Conservation (phyloP, 768 basidiomycete genomes). For the Boletus bicolor region DNA sequence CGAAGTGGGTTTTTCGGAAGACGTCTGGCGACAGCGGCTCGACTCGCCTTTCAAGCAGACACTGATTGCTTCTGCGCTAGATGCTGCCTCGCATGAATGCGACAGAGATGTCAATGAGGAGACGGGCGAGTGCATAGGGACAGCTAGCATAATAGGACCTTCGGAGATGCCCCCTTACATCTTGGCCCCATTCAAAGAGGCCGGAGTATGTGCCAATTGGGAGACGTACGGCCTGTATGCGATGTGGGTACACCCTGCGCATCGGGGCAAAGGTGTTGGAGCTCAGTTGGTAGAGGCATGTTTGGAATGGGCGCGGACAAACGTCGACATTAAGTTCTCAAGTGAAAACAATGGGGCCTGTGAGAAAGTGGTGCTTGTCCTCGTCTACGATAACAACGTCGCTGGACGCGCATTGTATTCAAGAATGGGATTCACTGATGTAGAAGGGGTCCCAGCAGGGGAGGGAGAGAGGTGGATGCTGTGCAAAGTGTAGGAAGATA, state of each 20-base stretch:
- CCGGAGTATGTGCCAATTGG: slow-evolving; percentile 13
- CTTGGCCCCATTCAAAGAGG: slow-evolving; percentile 13
- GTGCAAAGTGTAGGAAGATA: slow-evolving; percentile 30
- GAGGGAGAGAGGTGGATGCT: slow-evolving; percentile 25
- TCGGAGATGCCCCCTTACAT: slow-evolving; percentile 6
- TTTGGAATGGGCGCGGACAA: slow-evolving; percentile 24
- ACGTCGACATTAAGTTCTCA: slow-evolving; percentile 13
- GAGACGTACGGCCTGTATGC: slow-evolving; percentile 21
- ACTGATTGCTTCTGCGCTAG: slow-evolving; percentile 13
- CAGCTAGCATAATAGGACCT: slow-evolving; percentile 12
- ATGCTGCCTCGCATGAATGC: not conserved
- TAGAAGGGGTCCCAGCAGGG: not conserved
- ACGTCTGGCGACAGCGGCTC: slow-evolving; percentile 23
- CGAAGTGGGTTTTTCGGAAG: slow-evolving; percentile 20
- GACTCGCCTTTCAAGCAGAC: slow-evolving; percentile 11
- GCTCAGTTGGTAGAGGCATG: slow-evolving; percentile 13
- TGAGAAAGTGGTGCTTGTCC: slow-evolving; percentile 20
- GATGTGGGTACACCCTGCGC: slow-evolving; percentile 30
- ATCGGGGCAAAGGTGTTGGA: slow-evolving; percentile 24
- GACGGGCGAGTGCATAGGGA: slow-evolving; percentile 22
- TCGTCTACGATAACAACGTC: slow-evolving; percentile 14
- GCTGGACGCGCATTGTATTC: slow-evolving; percentile 19
- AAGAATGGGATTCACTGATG: slow-evolving; percentile 19
- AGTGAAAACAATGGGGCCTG: not conserved
- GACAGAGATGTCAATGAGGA: not conserved